These are phyloP conservation scores for Fraxinus albicans DNA, from an alignment of 305 asterid species.

Conservation along the genomic window DNA sequence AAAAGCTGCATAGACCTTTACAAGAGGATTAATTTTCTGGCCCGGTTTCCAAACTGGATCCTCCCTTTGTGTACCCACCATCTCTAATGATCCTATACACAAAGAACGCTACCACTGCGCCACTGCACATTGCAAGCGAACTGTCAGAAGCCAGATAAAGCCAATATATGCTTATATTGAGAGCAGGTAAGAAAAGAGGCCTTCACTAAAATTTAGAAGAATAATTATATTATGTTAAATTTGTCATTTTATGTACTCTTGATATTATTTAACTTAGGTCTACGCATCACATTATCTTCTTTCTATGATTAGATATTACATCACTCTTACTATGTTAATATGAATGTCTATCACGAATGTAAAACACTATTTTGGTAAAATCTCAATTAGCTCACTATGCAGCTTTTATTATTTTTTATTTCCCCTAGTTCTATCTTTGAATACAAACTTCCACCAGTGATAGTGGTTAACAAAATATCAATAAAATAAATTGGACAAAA, in stretches of 20 bases:
- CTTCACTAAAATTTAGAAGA: background rate
- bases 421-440: background rate
- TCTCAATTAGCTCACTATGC: background rate
- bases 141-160: background rate
- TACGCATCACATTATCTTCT: background rate
- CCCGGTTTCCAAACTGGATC: constrained; percentile 35
- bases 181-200: background rate
- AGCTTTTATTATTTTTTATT: background rate
- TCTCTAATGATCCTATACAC: constrained; percentile 63
- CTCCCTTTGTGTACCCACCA: constrained; percentile 43
- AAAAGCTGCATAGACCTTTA: constrained; percentile 12
- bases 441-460: background rate
- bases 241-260: background rate
- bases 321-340: background rate
- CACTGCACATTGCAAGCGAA: constrained; percentile 53
- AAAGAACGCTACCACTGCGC: constrained; percentile 73
- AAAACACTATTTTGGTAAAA: background rate
- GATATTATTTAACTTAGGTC: background rate
- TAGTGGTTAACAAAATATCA: background rate
- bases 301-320: background rate
- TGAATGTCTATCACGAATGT: background rate
- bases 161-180: background rate
- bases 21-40: constrained; percentile 37
- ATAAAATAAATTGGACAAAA: background rate
- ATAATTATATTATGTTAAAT: background rate